Evolutionary conservation across 345 rosid genomes (phyloP), one percentile per base, ranked within the genome.

Genomic region (Gossypium turneri): DNA sequence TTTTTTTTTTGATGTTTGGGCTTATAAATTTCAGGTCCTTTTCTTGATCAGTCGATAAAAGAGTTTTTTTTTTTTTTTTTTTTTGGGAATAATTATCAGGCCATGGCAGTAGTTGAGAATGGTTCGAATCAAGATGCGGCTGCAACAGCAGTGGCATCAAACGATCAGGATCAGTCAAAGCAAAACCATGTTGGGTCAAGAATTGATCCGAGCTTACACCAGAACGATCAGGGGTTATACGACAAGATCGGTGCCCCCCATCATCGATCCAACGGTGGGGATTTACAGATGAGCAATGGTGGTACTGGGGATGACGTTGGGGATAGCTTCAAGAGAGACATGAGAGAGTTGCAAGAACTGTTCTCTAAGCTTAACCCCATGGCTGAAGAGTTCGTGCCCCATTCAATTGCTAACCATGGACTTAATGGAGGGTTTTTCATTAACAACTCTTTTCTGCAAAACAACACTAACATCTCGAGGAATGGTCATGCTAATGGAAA

Each of bases 341-440:
- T 91, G 83, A 90, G 88, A 81, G 94, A 94, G 83, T 83, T 94
- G 80, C 88, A 87, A 63, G 97, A 94, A 76, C 91, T 94, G 38
- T 89, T 94, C 77, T 90, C 97, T n/a, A 94, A 94, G 82, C 93
- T 94, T n/a, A 94, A 94, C 63, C 98, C 98, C 69, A 85, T 89
- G 97, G 98, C 98, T 44, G 84, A 86, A 80, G 98, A 91, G 83
- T 94, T 94, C 74, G 97, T 94, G 63, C 98, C 98, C 77, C 93
- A 90, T 66, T 93, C 98, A 1, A 84, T 82, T 29, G 78, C 85
- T 75, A 83, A 80, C 47, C 79, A 75, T 66, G 81, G 73, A 3
- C 67, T 13, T 79, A 71, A 81, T 56, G 87, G 84, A 16, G 85
- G 88, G 29, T 84, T 87, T 78, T 80, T 78, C 69, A 41, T 83